These are phyloP conservation scores for Beauveria bassiana DNA, from an alignment of 2,329 filamentous ascomycete genomes.

Conservation along the genomic window DNA sequence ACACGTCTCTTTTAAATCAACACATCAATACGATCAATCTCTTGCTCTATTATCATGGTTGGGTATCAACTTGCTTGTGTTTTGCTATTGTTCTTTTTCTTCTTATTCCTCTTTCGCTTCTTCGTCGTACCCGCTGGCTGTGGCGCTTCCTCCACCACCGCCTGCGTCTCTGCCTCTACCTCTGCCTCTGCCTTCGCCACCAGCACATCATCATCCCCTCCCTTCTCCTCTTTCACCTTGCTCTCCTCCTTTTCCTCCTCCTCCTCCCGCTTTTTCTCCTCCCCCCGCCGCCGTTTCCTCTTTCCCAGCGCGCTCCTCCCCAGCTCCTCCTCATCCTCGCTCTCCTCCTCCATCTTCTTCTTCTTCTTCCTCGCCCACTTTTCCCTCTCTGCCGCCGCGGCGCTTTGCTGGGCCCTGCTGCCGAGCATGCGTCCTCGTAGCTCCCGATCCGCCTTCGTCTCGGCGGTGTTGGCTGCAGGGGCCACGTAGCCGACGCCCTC, in stretches of 20 bases:
- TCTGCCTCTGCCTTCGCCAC: neutral
- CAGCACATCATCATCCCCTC: neutral
- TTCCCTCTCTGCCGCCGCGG: constrained; percentile 11
- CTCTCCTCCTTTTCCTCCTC: neutral
- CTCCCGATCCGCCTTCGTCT: constrained; percentile 21
- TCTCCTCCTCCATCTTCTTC: constrained; percentile 14
- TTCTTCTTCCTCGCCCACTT: constrained; percentile 15
- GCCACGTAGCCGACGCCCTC: constrained; percentile 34
- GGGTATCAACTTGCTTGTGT: neutral
- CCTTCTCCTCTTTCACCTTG: neutral
- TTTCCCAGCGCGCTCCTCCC: constrained; percentile 31
- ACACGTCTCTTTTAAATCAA: neutral
- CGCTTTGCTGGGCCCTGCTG: constrained; percentile 15
- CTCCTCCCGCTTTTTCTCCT: neutral
- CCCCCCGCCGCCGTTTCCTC: constrained; percentile 25
- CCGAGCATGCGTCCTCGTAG: constrained; percentile 26
- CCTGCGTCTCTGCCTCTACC: neutral
- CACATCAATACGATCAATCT: too few species aligned
- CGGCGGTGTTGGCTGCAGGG: constrained; percentile 15
- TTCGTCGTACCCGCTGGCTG: neutral
- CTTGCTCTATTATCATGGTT: too few species aligned
- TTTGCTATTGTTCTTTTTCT: constrained; percentile 15
- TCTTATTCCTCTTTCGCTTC: constrained; percentile 15
- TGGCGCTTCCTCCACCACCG: neutral
- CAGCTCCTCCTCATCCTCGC: constrained; percentile 27